A percentile compares a stretch with the other conserved stretches of the same genome.
Conservation (phyloP, 2,329 filamentous ascomycete genomes). For the Sclerotinia glacialis region DNA sequence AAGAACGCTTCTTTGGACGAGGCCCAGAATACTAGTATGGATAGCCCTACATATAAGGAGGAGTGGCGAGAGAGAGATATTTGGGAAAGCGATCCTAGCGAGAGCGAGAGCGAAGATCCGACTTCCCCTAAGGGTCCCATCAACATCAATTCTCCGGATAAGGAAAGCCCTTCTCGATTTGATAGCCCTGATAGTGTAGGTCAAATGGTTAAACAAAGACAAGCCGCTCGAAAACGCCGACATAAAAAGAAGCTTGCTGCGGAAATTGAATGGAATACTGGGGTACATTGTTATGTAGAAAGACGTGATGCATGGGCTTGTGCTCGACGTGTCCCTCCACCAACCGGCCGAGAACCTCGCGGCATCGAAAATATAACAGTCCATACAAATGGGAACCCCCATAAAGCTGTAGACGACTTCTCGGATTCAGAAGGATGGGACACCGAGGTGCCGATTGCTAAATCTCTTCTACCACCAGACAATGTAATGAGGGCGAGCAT, state of each 20-base stretch:
- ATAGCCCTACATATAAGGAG: conserved; percentile 13
- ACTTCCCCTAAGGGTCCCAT: conserved; percentile 22
- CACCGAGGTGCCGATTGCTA: conserved; percentile 61
- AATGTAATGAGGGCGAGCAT: conserved; percentile 79
- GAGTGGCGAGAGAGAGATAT: conserved; percentile 39
- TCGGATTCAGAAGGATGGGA: conserved; percentile 33
- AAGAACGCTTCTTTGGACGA: conserved; percentile 1
- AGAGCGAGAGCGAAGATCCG: conserved; percentile 33
- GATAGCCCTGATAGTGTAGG: conserved; percentile 44
- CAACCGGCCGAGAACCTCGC: conserved; percentile 42
- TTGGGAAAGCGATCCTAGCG: conserved; percentile 37
- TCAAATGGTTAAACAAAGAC: conserved; percentile 29
- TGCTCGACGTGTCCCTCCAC: conserved; percentile 53
- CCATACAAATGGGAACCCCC: conserved; percentile 37
- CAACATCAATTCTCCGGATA: conserved; percentile 24
- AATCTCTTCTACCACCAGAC: conserved; percentile 67
- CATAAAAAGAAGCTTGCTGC: conserved; percentile 52
- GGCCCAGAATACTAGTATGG: not conserved
- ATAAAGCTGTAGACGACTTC: conserved; percentile 29
- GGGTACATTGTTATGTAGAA: conserved; percentile 74
- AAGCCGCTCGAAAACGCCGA: conserved; percentile 43
- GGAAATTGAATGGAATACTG: conserved; percentile 75
- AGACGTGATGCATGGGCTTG: conserved; percentile 83
- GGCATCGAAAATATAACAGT: conserved; percentile 31
- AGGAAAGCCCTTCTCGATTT: conserved; percentile 41